A percentile compares a stretch with the other conserved stretches of the same genome.
Conservation (phyloP, 2,329 filamentous ascomycete species). For the Colletotrichum eleusines region DNA sequence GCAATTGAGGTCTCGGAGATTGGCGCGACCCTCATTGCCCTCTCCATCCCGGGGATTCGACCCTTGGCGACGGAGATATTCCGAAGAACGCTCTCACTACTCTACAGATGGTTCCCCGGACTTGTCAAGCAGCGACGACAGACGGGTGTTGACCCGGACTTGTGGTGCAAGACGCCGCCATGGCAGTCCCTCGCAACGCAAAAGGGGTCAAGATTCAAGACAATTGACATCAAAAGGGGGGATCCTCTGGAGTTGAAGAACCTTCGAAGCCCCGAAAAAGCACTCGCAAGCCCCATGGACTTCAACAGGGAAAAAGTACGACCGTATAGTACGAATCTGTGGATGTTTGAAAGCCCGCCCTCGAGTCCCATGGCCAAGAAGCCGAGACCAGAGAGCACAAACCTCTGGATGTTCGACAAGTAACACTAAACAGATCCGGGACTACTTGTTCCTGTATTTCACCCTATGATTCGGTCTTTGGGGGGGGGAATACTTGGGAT, state of each 20-base stretch:
- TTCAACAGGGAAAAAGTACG: background rate
- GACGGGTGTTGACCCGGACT: background rate
- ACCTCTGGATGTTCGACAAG: conserved; percentile 15
- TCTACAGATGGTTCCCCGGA: conserved; percentile 3
- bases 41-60: conserved; percentile 64
- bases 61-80: conserved; percentile 49
- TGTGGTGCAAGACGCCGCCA: conserved; percentile 22
- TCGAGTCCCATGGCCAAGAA: background rate
- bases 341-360: conserved; percentile 12
- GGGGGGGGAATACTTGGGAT: background rate
- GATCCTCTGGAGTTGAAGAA: conserved; percentile 8
- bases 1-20: conserved; percentile 64
- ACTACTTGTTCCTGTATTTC: background rate
- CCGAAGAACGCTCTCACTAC: background rate
- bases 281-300: background rate
- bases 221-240: conserved; percentile 1
- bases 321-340: conserved; percentile 12
- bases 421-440: too few relatives aligned
- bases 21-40: conserved; percentile 61
- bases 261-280: background rate
- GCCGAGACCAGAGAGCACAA: conserved; percentile 3
- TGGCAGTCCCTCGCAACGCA: conserved; percentile 24
- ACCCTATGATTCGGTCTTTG: too few relatives aligned
- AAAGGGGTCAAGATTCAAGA: conserved; percentile 8
- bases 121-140: background rate